Percentiles rank a stretch among this genome's conserved stretches.
These are phyloP conservation scores for Panicum hallii DNA, from an alignment of 202 grass and related monocot genomes.

Conservation along the genomic window DNA sequence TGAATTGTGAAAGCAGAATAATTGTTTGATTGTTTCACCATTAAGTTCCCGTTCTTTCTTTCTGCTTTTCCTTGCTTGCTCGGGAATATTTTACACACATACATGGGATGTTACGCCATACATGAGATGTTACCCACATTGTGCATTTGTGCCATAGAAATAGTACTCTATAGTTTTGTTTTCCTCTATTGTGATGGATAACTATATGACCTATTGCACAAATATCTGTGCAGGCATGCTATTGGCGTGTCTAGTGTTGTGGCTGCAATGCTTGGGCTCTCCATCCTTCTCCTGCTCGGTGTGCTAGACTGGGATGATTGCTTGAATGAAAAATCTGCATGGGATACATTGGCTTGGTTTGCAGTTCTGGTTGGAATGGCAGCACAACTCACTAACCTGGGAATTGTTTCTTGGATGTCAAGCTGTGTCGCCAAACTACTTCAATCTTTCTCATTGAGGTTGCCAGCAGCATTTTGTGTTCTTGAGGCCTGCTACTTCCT, in stretches of 20 bases:
- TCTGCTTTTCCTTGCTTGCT: background rate
- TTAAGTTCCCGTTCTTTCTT: background rate
- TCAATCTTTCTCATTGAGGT: conserved; percentile 77
- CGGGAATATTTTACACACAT: background rate
- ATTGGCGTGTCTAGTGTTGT: conserved; percentile 88
- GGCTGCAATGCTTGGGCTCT: conserved; percentile 90
- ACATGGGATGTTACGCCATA: background rate
- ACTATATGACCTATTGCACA: conserved; percentile 13
- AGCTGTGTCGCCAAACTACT: conserved; percentile 74
- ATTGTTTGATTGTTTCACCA: background rate
- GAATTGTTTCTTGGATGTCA: conserved; percentile 88
- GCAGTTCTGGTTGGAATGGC: conserved; percentile 94
- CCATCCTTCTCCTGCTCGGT: conserved; percentile 84
- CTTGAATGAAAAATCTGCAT: conserved; percentile 89
- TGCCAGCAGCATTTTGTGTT: conserved; percentile 76
- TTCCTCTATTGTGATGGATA: background rate
- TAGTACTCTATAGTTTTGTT: background rate
- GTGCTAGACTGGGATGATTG: conserved; percentile 94
- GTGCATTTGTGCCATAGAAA: background rate
- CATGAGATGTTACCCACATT: background rate
- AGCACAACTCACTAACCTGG: conserved; percentile 83
- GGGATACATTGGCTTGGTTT: conserved; percentile 95
- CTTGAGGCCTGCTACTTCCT: conserved; percentile 90
- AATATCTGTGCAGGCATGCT: conserved; percentile 61
- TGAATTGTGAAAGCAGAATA: background rate